Evolutionary conservation across 129 eudicot genomes (phyloP), one percentile per base, ranked within the genome.

Genomic region (Arctium minus): DNA sequence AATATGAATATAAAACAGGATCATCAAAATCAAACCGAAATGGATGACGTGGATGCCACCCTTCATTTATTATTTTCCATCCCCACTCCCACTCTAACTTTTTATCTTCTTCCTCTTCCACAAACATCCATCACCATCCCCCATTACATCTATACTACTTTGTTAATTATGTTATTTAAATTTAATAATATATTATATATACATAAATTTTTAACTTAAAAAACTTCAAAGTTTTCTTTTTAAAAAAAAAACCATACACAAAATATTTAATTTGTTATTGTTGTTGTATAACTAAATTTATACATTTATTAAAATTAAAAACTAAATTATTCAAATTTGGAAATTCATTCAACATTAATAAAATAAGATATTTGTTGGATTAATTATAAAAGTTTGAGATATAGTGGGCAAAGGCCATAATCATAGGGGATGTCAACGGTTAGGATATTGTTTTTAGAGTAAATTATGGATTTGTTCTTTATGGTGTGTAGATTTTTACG

Each of bases 11-110:
- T 53, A 11, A 10, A 13, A 31, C 2, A 12, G n/a, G 33, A 70
- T 70, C 27, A 32, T 56, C 73, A 81, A 81, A 81, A 73, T 60
- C 84, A 81, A 38, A 81, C 74, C 84, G 44, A 73, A 60, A 73
- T 81, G 79, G 74, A 40, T 81, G 79, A 81, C 42, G 79, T 81
- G 84, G 71, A 81, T 73, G 44, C 4, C 84, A 81, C 84, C 84
- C 31, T 4, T 60, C 15, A 35, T 81, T 73, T 81, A 29, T 81
- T 60, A 73, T 73, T 56, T 60, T 60, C 22, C 11, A 81, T 27
- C 73, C 18, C 74, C 84, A 73, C 84, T 36, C 44, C 0, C 71
- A 60, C 27, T 67, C 71, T 18, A 18, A 48, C 37, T 37, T 36
- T 81, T 73, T 81, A 65, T 81, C 79, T 60, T 80, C 84, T 73